Evolutionary conservation across 2,329 filamentous ascomycete genomes (phyloP).

Genomic region (Simplicillium aogashimaense): DNA sequence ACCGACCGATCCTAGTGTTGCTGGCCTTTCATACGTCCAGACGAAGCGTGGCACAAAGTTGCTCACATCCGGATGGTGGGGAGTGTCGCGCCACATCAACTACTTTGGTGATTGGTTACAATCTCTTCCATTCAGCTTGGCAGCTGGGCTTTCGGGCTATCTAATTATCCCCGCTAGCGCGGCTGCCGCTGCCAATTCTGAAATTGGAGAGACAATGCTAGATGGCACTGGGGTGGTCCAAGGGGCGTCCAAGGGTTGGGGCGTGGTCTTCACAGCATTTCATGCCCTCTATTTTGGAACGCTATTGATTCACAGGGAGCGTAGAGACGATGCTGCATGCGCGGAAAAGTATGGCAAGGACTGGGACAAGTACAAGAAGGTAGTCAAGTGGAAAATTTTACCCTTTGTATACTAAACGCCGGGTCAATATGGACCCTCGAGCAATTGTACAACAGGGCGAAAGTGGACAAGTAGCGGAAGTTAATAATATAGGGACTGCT

Average conservation of each 20-base stretch:
- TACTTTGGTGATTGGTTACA: constrained; percentile 91
- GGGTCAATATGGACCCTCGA: too few species aligned
- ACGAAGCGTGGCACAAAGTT: constrained; percentile 72
- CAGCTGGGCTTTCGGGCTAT: constrained; percentile 65
- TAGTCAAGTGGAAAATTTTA: constrained; percentile 68
- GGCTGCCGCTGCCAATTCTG: constrained; percentile 19
- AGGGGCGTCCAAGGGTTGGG: constrained; percentile 68
- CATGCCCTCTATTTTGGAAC: constrained; percentile 83
- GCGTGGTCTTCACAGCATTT: constrained; percentile 82
- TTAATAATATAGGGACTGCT: too few species aligned
- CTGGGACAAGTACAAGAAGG: constrained; percentile 75
- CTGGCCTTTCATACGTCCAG: constrained; percentile 71
- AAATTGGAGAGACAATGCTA: constrained; percentile 40
- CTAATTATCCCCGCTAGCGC: constrained; percentile 56
- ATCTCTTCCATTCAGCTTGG: constrained; percentile 76
- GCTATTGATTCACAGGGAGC: constrained; percentile 72
- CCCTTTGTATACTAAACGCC: constrained; percentile 71
- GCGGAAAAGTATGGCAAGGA: constrained; percentile 77
- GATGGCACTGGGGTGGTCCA: constrained; percentile 55
- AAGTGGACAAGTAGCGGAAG: too few species aligned
- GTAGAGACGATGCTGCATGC: constrained; percentile 80
- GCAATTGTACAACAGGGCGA: too few species aligned
- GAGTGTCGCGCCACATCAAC: constrained; percentile 80
- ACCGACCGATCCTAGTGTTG: constrained; percentile 65
- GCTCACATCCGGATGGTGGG: constrained; percentile 85